Conservation (phyloP, 192 early-diverging fungal species). For the Allomyces macrogynus region DNA sequence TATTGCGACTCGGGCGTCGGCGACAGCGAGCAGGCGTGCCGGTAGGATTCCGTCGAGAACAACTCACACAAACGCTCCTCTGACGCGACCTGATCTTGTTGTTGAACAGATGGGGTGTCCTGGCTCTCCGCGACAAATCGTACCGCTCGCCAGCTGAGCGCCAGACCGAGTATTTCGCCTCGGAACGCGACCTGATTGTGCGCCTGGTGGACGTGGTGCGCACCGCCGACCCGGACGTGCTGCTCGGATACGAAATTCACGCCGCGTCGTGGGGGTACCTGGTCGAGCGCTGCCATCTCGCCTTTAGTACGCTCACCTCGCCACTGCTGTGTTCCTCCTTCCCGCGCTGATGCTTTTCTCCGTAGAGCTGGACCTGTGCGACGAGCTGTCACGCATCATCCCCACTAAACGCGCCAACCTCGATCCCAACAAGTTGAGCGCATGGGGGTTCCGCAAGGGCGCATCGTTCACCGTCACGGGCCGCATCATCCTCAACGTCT, state of each 20-base stretch:
- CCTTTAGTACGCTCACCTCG: background rate
- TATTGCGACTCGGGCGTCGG: constrained; percentile 5
- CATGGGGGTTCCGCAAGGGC: constrained; percentile 40
- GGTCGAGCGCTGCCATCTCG: constrained; percentile 24
- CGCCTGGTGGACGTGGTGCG: constrained; percentile 30
- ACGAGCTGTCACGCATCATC: constrained; percentile 24
- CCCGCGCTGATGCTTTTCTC: too few species aligned
- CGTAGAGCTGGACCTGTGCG: constrained; percentile 15
- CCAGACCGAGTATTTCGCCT: constrained; percentile 13
- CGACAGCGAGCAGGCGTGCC: constrained; percentile 17
- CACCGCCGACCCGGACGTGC: constrained; percentile 58
- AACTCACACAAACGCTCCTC: constrained; percentile 11
- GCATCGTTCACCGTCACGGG: constrained; percentile 43
- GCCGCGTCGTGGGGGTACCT: constrained; percentile 76
- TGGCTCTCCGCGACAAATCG: constrained; percentile 7
- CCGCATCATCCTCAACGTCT: constrained; percentile 70
- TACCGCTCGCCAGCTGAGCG: constrained; percentile 2
- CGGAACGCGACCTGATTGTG: constrained; percentile 19
- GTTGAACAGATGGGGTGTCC: constrained; percentile 5
- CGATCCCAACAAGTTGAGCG: constrained; percentile 5
- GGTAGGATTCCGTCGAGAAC: constrained; percentile 27
- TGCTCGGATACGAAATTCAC: constrained; percentile 75
- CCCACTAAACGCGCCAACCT: background rate
- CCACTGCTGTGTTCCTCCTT: too few species aligned
- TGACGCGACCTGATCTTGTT: constrained; percentile 8